Evolutionary conservation across 1,139 yeast genomes (phyloP).

Genomic region (Debaryomycetaceae sp.): DNA sequence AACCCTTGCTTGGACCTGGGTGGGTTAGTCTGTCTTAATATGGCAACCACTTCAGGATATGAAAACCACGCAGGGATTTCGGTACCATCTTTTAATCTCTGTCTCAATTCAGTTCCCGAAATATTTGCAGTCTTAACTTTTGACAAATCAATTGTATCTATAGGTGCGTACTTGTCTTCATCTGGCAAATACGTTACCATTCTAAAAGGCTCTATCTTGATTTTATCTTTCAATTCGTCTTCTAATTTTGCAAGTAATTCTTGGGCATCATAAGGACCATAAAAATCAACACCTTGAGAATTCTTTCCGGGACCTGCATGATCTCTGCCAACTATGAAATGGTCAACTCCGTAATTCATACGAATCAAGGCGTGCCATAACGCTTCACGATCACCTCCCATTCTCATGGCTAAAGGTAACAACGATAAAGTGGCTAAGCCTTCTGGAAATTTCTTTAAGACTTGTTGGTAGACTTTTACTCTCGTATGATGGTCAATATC

Average conservation of each 20-base stretch:
- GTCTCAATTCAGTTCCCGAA: slow-evolving; percentile 93
- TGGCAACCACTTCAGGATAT: slow-evolving; percentile 91
- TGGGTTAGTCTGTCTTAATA: slow-evolving; percentile 89
- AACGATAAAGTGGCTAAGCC: slow-evolving; percentile 89
- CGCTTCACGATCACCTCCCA: slow-evolving; percentile 99
- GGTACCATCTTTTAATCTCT: slow-evolving; percentile 79
- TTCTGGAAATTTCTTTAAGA: slow-evolving; percentile 86
- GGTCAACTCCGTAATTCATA: slow-evolving; percentile 95
- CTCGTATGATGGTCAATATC: slow-evolving; percentile 97
- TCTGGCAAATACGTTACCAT: slow-evolving; percentile 96
- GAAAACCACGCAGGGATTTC: slow-evolving; percentile 96
- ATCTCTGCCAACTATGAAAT: slow-evolving; percentile 96
- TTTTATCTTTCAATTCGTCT: slow-evolving; percentile 63
- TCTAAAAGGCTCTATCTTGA: slow-evolving; percentile 93
- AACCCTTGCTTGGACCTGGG: slow-evolving; percentile 90
- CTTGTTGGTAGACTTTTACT: slow-evolving; percentile 90
- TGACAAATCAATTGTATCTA: slow-evolving; percentile 76
- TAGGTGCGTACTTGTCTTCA: slow-evolving; percentile 92
- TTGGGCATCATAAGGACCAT: slow-evolving; percentile 97
- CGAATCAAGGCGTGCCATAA: slow-evolving; percentile 98
- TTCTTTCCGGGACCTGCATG: slow-evolving; percentile 97
- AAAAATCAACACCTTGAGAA: slow-evolving; percentile 90
- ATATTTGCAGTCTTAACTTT: slow-evolving; percentile 84
- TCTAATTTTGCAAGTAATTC: slow-evolving; percentile 73
- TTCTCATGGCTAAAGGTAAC: slow-evolving; percentile 95